Evolutionary conservation across 2,329 filamentous ascomycete genomes (phyloP).

Genomic region (Hymenotorrendiella dingleyae): DNA sequence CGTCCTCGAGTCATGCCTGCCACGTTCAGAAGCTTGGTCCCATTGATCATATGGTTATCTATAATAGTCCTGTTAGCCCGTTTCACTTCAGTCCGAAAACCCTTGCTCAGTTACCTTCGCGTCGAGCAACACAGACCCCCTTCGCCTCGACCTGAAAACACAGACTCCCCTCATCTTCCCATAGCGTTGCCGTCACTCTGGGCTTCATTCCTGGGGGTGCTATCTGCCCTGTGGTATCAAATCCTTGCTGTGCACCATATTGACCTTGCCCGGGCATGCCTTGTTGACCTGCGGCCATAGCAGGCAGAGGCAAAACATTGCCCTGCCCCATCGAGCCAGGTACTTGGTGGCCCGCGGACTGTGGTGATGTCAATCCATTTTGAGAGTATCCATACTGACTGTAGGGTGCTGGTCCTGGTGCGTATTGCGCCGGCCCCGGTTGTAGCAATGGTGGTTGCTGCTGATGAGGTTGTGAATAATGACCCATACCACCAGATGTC

Average conservation of each 20-base stretch:
- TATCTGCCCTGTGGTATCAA: conserved; percentile 85
- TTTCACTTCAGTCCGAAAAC: neutral
- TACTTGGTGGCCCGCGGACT: conserved; percentile 59
- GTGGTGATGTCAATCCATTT: conserved; percentile 77
- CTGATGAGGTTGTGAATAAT: conserved; percentile 73
- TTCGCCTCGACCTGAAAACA: conserved; percentile 98
- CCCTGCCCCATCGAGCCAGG: conserved; percentile 64
- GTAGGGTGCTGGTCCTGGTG: conserved; percentile 51
- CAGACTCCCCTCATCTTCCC: conserved; percentile 96
- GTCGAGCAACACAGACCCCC: conserved; percentile 88
- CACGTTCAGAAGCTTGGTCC: conserved; percentile 93
- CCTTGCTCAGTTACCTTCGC: conserved; percentile 66
- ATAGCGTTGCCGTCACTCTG: conserved; percentile 88
- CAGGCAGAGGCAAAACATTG: conserved; percentile 65
- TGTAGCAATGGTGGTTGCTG: conserved; percentile 71
- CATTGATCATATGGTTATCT: conserved; percentile 99
- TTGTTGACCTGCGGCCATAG: conserved; percentile 40
- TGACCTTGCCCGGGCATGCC: conserved; percentile 41
- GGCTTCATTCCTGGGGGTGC: conserved; percentile 94
- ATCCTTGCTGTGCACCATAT: conserved; percentile 44
- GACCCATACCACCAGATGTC: conserved; percentile 64
- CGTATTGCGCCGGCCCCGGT: conserved; percentile 64
- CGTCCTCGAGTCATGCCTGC: conserved; percentile 96
- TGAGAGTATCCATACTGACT: conserved; percentile 65
- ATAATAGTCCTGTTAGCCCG: conserved; percentile 7